Evolutionary conservation across 805 yeast species (phyloP).

Genomic region (Candida morakotiae): DNA sequence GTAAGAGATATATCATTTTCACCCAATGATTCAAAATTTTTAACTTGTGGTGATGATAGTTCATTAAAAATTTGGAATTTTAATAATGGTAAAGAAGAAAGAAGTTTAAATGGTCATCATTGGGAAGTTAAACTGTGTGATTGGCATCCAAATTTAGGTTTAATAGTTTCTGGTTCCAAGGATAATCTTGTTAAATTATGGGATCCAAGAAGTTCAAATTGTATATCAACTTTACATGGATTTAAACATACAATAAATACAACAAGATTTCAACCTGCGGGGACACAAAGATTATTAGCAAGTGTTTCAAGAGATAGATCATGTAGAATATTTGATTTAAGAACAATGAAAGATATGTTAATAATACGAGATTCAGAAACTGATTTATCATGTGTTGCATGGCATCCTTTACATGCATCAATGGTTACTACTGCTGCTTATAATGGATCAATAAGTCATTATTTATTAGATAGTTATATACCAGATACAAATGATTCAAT

Average conservation of each 20-base stretch:
- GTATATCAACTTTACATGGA: constrained; percentile 80
- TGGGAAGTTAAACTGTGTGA: constrained; percentile 98
- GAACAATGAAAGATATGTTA: constrained; percentile 75
- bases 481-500: constrained; percentile 22
- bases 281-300: constrained; percentile 69
- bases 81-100: constrained; percentile 80
- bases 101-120: constrained; percentile 83
- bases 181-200: constrained; percentile 90
- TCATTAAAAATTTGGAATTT: constrained; percentile 92
- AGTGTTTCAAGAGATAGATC: constrained; percentile 88
- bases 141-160: constrained; percentile 90
- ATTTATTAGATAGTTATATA: constrained; percentile 52
- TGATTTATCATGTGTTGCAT: constrained; percentile 79
- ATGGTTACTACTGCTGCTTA: constrained; percentile 81
- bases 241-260: constrained; percentile 92
- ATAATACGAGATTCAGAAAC: constrained; percentile 76
- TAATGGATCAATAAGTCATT: constrained; percentile 84
- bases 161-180: constrained; percentile 89
- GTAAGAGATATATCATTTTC: constrained; percentile 84
- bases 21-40: constrained; percentile 86
- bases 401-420: constrained; percentile 89
- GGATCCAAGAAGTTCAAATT: constrained; percentile 85
- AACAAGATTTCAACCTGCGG: constrained; percentile 79
- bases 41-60: constrained; percentile 93
- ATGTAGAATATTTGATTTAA: constrained; percentile 79